A percentile compares a stretch with the other conserved stretches of the same genome.
Conservation (phyloP, 164 flowering plant species). For the Euptelea pleiosperma region DNA sequence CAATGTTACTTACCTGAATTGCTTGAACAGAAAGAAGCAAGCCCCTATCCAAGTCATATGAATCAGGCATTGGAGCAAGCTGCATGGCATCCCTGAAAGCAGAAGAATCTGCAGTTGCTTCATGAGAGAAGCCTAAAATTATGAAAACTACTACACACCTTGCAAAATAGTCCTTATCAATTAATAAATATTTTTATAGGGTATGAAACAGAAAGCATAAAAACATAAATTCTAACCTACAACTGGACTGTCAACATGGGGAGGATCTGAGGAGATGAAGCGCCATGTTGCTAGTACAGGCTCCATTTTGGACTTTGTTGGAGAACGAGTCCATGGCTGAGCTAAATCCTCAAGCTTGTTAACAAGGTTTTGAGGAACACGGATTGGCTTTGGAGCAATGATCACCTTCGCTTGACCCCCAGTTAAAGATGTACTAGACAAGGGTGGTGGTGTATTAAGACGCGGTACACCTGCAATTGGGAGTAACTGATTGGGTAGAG, state of each 20-base stretch:
- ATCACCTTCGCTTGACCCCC: constrained; percentile 52
- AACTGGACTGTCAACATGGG: constrained; percentile 35
- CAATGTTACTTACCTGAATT: constrained; percentile 62
- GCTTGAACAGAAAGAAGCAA: constrained; percentile 97
- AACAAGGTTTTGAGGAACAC: constrained; percentile 57
- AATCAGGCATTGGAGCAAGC: constrained; percentile 96
- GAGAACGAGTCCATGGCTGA: constrained; percentile 98
- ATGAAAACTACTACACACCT: constrained; percentile 1
- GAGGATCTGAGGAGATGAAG: constrained; percentile 55
- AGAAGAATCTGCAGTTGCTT: constrained; percentile 82
- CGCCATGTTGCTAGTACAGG: constrained; percentile 86
- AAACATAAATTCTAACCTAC: constrained; percentile 26
- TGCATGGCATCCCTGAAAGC: constrained; percentile 76
- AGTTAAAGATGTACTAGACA: constrained; percentile 37
- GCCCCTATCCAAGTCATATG: constrained; percentile 91
- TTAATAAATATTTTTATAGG: background rate
- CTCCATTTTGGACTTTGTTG: constrained; percentile 90
- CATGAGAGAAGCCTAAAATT: constrained; percentile 55
- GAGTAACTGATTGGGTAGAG: constrained; percentile 19
- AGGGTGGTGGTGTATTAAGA: constrained; percentile 85
- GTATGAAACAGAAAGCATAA: constrained; percentile 5
- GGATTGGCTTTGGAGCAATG: constrained; percentile 80
- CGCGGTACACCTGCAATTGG: constrained; percentile 86
- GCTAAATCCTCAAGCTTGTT: constrained; percentile 74
- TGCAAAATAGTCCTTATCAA: background rate